These are phyloP conservation scores for Backusella tarrabulga DNA, from an alignment of 192 early-diverging fungal genomes.

Conservation along the genomic window DNA sequence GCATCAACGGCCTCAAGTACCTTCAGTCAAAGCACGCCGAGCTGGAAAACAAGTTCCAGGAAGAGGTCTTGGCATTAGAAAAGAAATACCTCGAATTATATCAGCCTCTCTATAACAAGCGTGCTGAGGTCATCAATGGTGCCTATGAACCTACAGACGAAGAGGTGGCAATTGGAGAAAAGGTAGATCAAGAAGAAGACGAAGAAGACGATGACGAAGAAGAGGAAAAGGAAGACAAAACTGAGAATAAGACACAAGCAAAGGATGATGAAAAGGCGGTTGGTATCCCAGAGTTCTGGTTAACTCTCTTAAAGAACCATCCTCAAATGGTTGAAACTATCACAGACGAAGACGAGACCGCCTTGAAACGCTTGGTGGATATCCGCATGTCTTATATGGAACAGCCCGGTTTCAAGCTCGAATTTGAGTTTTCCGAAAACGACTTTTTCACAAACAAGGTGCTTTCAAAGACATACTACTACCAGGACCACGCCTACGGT, in stretches of 20 bases:
- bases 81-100: slow-evolving; percentile 92
- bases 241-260: slow-evolving; percentile 38
- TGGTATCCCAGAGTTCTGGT: slow-evolving; percentile 97
- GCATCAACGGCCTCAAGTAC: slow-evolving; percentile 84
- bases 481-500: slow-evolving; percentile 77
- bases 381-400: slow-evolving; percentile 83
- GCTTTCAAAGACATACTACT: slow-evolving; percentile 93
- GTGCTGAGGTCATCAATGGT: slow-evolving; percentile 76
- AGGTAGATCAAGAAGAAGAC: slow-evolving; percentile 42
- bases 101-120: slow-evolving; percentile 89
- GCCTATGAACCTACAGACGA: slow-evolving; percentile 85
- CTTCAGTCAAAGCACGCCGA: slow-evolving; percentile 86
- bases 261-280: slow-evolving; percentile 43
- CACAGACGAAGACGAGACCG: slow-evolving; percentile 88
- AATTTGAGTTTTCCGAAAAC: slow-evolving; percentile 91
- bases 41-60: slow-evolving; percentile 86
- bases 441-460: slow-evolving; percentile 84
- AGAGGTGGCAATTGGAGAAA: slow-evolving; percentile 66
- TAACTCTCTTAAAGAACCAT: slow-evolving; percentile 88
- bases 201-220: slow-evolving; percentile 52
- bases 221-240: slow-evolving; percentile 32
- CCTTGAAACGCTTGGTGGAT: slow-evolving; percentile 86
- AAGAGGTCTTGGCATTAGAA: slow-evolving; percentile 92
- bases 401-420: slow-evolving; percentile 92
- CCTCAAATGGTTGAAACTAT: slow-evolving; percentile 79